Evolutionary conservation across 768 basidiomycete genomes (phyloP).

Genomic region (Pisolithus microcarpus): DNA sequence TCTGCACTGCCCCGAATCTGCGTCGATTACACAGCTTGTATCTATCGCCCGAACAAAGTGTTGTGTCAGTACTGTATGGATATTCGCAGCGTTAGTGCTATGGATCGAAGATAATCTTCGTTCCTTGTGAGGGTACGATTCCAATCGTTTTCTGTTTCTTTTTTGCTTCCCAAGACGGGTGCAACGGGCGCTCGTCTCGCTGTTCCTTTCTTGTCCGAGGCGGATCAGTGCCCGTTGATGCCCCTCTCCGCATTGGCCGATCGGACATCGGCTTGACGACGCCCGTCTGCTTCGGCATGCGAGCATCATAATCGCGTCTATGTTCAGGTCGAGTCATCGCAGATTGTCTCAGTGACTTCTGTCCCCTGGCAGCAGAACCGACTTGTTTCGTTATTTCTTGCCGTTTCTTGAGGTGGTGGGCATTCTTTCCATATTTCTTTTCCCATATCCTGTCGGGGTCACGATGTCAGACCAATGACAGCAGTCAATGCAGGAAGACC

Average conservation of each 20-base stretch:
- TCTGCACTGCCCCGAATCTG: background rate
- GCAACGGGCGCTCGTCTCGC: conserved; percentile 40
- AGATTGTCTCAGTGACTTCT: background rate
- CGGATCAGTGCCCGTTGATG: background rate
- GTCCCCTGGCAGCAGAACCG: conserved; percentile 9
- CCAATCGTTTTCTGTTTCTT: conserved; percentile 60
- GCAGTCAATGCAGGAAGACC: conserved; percentile 31
- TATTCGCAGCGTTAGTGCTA: conserved; percentile 2
- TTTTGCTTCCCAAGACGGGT: conserved; percentile 98
- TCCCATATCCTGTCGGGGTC: conserved; percentile 87
- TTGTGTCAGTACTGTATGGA: background rate
- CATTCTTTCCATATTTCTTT: conserved; percentile 86
- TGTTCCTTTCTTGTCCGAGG: background rate
- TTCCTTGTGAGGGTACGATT: conserved; percentile 66
- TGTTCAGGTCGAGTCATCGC: background rate
- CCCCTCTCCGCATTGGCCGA: background rate
- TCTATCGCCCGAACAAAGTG: background rate
- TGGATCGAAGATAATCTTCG: conserved; percentile 65
- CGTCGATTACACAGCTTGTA: background rate
- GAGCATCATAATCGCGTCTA: background rate
- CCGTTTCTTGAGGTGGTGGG: conserved; percentile 81
- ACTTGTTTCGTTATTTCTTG: conserved; percentile 19
- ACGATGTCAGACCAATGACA: background rate
- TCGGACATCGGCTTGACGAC: background rate
- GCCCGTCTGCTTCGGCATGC: background rate